Conservation (phyloP, 1,139 yeast species). For the Sugiyamaella neomexicana region DNA sequence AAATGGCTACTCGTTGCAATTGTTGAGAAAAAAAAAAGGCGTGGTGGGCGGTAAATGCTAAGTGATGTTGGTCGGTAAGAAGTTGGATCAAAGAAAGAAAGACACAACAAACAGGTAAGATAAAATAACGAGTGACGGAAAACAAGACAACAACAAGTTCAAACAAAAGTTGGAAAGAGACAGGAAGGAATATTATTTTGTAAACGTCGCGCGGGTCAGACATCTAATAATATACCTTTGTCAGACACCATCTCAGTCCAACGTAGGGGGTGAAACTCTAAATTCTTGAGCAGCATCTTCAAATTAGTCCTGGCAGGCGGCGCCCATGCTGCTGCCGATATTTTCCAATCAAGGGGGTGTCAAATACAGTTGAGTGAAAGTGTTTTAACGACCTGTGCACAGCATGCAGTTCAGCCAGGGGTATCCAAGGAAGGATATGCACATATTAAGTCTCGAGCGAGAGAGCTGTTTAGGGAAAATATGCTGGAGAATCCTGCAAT, state of each 20-base stretch:
- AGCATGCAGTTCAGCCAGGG: neutral
- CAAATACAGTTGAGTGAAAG: neutral
- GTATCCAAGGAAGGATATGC: neutral
- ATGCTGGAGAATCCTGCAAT: neutral
- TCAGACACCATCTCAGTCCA: neutral
- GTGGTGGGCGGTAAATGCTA: neutral
- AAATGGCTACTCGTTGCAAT: neutral
- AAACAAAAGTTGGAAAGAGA: neutral
- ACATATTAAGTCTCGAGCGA: neutral
- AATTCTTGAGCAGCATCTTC: neutral
- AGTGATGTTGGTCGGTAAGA: neutral
- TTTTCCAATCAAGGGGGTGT: slow-evolving; percentile 3
- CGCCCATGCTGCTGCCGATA: neutral
- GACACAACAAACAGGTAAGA: neutral
- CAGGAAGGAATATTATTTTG: neutral
- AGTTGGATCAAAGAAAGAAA: neutral
- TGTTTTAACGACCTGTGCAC: neutral
- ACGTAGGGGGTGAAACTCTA: slow-evolving; percentile 8
- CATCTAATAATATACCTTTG: neutral
- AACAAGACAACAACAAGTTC: neutral
- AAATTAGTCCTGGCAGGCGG: no score
- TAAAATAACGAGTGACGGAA: neutral
- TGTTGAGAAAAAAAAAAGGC: neutral
- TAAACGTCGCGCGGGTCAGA: neutral
- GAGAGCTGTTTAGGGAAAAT: neutral